Evolutionary conservation across 805 yeast species (phyloP).

Genomic region (Middelhovenomyces tepae): DNA sequence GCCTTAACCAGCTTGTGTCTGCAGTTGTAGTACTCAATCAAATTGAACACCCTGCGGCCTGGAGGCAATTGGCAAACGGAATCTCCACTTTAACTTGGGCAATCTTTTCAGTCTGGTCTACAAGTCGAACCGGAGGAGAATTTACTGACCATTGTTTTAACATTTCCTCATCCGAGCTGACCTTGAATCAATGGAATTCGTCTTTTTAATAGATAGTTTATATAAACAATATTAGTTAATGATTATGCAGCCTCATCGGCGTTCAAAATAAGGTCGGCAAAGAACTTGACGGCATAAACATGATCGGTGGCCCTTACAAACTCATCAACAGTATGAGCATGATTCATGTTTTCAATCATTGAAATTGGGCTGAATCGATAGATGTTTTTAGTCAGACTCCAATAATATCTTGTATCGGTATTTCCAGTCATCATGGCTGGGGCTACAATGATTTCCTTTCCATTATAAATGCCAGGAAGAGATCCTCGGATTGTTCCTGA

Average conservation of each 20-base stretch:
- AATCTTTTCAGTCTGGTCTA: too few relatives aligned
- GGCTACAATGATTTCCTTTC: conserved; percentile 34
- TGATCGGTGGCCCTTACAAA: conserved; percentile 41
- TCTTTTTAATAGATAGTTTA: too few relatives aligned
- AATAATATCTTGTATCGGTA: conserved; percentile 59
- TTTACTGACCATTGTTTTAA: too few relatives aligned
- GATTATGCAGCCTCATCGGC: conserved; percentile 5
- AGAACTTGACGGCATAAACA: conserved; percentile 22
- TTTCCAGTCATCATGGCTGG: conserved; percentile 58
- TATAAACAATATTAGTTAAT: neutral
- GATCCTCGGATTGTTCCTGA: conserved; percentile 45
- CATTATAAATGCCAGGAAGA: conserved; percentile 22
- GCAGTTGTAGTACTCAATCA: too few relatives aligned
- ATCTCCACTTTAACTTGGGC: too few relatives aligned
- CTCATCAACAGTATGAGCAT: conserved; percentile 50
- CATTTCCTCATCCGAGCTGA: too few relatives aligned
- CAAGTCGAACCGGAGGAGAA: too few relatives aligned
- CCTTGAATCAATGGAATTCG: too few relatives aligned
- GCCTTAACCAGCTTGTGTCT: too few relatives aligned
- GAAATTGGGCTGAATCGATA: conserved; percentile 47
- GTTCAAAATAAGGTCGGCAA: conserved; percentile 5
- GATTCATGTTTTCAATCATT: conserved; percentile 10
- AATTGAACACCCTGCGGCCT: too few relatives aligned
- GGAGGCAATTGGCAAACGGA: too few relatives aligned
- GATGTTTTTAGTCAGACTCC: conserved; percentile 50